Conservation (phyloP, 805 yeast genomes). For the Metschnikowia anglica region DNA sequence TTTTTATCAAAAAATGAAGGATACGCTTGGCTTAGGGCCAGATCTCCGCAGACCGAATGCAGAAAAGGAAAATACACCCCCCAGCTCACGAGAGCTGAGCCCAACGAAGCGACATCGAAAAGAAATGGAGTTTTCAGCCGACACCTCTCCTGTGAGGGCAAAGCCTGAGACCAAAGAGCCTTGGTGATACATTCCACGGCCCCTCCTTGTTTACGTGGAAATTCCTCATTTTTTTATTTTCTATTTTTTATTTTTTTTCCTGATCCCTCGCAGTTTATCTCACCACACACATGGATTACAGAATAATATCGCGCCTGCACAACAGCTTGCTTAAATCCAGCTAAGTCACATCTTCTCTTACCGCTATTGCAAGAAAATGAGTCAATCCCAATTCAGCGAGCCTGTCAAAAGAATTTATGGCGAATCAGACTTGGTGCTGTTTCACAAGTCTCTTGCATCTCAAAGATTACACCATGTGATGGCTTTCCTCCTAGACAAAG, state of each 20-base stretch:
- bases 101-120: conserved; percentile 16
- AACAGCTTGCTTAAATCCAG: not conserved
- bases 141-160: conserved; percentile 16
- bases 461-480: conserved; percentile 17
- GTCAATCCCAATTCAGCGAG: not conserved
- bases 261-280: no score
- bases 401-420: conserved; percentile 15
- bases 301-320: conserved; percentile 1
- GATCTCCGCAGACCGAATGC: conserved; percentile 3
- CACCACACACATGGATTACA: no score
- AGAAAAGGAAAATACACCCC: conserved; percentile 1
- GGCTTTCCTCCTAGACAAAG: conserved; percentile 24
- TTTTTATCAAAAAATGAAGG: conserved; percentile 6
- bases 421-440: conserved; percentile 12
- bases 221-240: not conserved
- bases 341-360: not conserved
- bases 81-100: conserved; percentile 16
- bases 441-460: conserved; percentile 16
- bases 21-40: conserved; percentile 11
- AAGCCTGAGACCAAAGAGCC: conserved; percentile 6
- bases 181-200: not conserved
- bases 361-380: not conserved
- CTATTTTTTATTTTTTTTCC: not conserved
- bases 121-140: conserved; percentile 15
- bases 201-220: not conserved